phyloP scores from a whole-genome alignment of 176 grass and related monocot species.

The Dendrocalamus sinicus region DNA sequence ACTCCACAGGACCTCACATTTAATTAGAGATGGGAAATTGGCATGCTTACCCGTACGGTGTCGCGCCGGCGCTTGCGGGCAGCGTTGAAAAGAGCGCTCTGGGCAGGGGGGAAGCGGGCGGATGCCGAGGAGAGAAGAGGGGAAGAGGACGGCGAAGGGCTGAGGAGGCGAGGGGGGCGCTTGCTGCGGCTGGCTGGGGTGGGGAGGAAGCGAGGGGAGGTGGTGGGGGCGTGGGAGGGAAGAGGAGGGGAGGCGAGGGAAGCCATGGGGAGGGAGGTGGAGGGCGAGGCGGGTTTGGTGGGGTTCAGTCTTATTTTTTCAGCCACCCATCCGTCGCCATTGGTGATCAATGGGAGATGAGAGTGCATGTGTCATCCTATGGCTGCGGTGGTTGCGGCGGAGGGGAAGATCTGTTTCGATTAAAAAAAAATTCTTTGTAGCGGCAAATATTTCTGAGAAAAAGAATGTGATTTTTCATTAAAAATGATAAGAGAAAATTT shows the following conservation, averaged over 20 bases:
- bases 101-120: neutral
- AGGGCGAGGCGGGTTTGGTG: neutral
- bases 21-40: neutral
- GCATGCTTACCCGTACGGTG: conserved; percentile 30
- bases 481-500: no score
- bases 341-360: conserved; percentile 19
- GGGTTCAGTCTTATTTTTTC: neutral
- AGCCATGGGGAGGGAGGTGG: conserved; percentile 37
- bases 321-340: conserved; percentile 46
- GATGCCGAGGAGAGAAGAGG: conserved; percentile 25
- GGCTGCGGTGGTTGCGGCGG: neutral
- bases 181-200: neutral
- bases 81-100: neutral
- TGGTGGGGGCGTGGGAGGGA: neutral
- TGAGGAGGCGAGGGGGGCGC: neutral
- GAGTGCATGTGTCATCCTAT: conserved; percentile 16
- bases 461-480: no score
- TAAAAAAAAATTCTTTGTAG: no score
- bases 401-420: neutral
- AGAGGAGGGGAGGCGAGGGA: conserved; percentile 34
- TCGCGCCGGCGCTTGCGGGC: conserved; percentile 10
- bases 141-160: neutral
- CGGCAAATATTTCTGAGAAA: no score
- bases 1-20: neutral
- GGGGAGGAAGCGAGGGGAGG: conserved; percentile 25